Evolutionary conservation across 225 moss, liverwort and hornwort genomes (phyloP), one percentile per base, ranked within the genome.

Genomic region (Polytrichum formosum): DNA sequence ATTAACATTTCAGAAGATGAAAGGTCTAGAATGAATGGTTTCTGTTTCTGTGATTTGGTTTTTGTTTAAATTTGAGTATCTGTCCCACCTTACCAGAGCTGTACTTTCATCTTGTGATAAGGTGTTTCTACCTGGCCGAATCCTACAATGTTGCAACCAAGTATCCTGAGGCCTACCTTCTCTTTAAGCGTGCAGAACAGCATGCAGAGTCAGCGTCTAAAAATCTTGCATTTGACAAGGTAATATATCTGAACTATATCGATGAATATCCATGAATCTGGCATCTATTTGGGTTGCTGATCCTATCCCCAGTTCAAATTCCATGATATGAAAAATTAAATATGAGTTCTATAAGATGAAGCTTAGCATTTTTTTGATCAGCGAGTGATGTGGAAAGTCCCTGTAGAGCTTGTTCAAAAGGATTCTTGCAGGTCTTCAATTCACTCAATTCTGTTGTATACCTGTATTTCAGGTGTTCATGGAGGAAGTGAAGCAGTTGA

Each of bases 111-210:
- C 77, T 90, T 5, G 97, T 46, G 46, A 2, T 46, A 13, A 97
- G 94, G 79, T 94, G 92, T 76, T 91, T 90, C 61, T 94, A 91
- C 80, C 75, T 97, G 79, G 94, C 94, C 29, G 89, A 90, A 75
- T 92, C 88, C 23, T 97, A 97, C 72, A 87, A 75, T 70, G 80
- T 66, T 60, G 97, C 90, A 62, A 83, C 82, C 1, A 97, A 97
- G 74, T 92, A 90, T 68, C 77, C 91, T 5, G 97, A 94, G 78
- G 92, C 97, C 1, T 94, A 94, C 79, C 72, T 85, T 26, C 82
- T 97, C 30, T 94, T 86, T 55, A 80, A 88, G 67, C 89, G 87
- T 0, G 82, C 94, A 54, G 85, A 84, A 68, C 83, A 90, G 78
- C 89, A 84, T 26, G 80, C 91, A 60, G 84, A 80, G 29, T 80